Evolutionary conservation across 306 rosid genomes (phyloP), one percentile per base, ranked within the genome.

Genomic region (Argentina anserina): DNA sequence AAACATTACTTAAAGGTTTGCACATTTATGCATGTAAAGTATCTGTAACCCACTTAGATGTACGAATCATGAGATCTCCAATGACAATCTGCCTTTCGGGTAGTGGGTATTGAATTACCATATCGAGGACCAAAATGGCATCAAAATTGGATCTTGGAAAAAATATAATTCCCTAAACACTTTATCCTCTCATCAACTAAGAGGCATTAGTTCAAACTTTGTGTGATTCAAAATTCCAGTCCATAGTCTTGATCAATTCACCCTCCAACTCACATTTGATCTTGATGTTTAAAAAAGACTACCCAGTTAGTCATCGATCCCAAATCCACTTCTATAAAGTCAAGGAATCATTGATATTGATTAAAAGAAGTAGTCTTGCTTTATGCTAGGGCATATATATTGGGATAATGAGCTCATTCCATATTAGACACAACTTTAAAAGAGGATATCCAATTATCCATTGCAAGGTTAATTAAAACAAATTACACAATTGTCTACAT

Each of bases 31-130:
- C 36, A 33, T 49, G 72, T 17, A 20, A 56, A 69, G 78, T 67
- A 59, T 47, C 5, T 71, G 59, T 20, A 65, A 61, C 72, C 70
- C 72, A 55, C 33, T 53, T 53, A 23, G 61, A 55, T 55, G 61
- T 55, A 55, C 61, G 25, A 55, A 55, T 55, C 18, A 25, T 10
- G 18, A 36, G 64, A 46, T 15, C 65, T 55, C 52, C 73, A 31
- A 74, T 29, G 31, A 79, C 26, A 65, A 68, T 43, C 23, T 34
- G 65, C 53, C 81, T 81, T 81, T 52, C 36, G 62, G 58, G 28
- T 60, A 79, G 80, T 81, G 85, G 82, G 82, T 47, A 75, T 72
- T 73, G 73, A 67, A 69, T 68, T 45, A 63, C 73, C 18, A 63
- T 39, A 47, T 56, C 67, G 46, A 47, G 45, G 68, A 52, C 59